A percentile compares a stretch with the other conserved stretches of the same genome.
phyloP scores from a whole-genome alignment of 306 rosid genomes.

The Delonix regia region DNA sequence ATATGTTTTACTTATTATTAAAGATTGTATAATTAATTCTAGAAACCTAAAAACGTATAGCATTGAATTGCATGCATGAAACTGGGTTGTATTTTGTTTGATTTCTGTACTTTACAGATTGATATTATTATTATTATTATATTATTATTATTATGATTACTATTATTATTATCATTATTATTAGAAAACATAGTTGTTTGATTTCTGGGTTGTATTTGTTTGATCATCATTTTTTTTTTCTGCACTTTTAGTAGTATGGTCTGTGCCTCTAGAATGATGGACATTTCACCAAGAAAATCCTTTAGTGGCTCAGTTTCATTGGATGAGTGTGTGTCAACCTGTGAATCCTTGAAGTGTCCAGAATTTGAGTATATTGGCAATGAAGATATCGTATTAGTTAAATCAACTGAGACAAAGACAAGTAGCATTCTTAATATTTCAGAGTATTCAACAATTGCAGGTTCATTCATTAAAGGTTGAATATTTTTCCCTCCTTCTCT shows the following conservation, averaged over 20 bases:
- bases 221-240: too few species aligned
- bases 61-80: slow-evolving; percentile 3
- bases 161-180: too few species aligned
- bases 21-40: not conserved
- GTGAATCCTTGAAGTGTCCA: slow-evolving; percentile 45
- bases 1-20: not conserved
- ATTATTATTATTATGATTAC: too few species aligned
- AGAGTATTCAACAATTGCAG: slow-evolving; percentile 40
- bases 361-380: slow-evolving; percentile 44
- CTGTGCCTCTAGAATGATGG: slow-evolving; percentile 34
- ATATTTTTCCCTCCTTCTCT: not conserved
- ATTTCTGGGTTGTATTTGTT: too few species aligned
- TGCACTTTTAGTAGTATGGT: slow-evolving; percentile 21
- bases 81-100: slow-evolving; percentile 16
- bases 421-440: slow-evolving; percentile 36
- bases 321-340: slow-evolving; percentile 48
- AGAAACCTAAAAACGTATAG: not conserved
- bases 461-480: slow-evolving; percentile 39
- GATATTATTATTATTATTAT: not conserved
- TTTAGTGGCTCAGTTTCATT: slow-evolving; percentile 39
- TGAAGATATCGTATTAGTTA: slow-evolving; percentile 38
- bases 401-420: slow-evolving; percentile 46
- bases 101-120: slow-evolving; percentile 20
- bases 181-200: too few species aligned
- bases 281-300: slow-evolving; percentile 46